Conservation (phyloP, 179 eudicot genomes). For the Silene coronaria region DNA sequence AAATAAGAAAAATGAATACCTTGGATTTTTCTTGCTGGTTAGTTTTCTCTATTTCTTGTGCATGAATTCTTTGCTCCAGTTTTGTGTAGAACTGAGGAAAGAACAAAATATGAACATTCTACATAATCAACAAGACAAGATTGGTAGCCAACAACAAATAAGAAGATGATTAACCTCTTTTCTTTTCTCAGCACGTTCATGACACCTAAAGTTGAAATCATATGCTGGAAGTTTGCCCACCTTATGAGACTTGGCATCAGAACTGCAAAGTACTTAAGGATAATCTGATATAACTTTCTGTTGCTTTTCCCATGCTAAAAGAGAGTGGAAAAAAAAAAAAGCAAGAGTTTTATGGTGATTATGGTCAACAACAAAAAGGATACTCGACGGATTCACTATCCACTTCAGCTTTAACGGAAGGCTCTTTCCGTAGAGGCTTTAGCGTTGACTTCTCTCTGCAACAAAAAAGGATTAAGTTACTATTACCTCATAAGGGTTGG, state of each 20-base stretch:
- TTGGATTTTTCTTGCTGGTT: constrained; percentile 71
- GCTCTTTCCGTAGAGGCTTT: constrained; percentile 39
- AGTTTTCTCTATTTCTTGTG: constrained; percentile 81
- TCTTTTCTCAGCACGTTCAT: constrained; percentile 92
- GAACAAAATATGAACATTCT: constrained; percentile 9
- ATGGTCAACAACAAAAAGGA: constrained; percentile 34
- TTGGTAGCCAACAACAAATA: constrained; percentile 1
- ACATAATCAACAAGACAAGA: not conserved
- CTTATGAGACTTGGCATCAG: constrained; percentile 47
- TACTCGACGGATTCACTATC: constrained; percentile 45
- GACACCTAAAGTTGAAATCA: constrained; percentile 71
- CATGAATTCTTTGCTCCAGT: constrained; percentile 89
- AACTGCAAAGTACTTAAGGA: constrained; percentile 55
- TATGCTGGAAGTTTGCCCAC: constrained; percentile 75
- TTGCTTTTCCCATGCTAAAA: not conserved
- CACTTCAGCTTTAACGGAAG: constrained; percentile 42
- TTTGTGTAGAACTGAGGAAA: constrained; percentile 63
- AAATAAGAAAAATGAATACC: constrained; percentile 32
- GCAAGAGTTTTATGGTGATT: not conserved
- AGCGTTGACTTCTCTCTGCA: constrained; percentile 57
- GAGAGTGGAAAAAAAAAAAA: not conserved
- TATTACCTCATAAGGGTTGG: too few species aligned
- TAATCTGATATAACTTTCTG: constrained; percentile 14
- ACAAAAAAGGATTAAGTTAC: not conserved
- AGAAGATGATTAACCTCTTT: constrained; percentile 58